Evolutionary conservation across 768 basidiomycete species (phyloP).

Genomic region (Collybiopsis luxurians): DNA sequence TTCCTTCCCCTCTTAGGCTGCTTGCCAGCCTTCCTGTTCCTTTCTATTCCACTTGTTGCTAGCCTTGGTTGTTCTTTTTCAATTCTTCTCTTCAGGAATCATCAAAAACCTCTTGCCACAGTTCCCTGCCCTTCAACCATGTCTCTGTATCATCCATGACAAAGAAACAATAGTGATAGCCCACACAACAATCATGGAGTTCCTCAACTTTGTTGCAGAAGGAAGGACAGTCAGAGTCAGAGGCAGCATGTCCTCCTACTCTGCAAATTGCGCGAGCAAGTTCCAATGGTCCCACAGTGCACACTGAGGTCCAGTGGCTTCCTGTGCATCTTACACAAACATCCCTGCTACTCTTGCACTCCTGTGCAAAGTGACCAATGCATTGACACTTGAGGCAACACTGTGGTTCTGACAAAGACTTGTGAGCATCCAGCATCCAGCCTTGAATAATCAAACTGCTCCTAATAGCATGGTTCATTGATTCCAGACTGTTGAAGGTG

Average conservation of each 20-base stretch:
- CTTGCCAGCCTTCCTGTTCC: background rate
- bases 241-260: background rate
- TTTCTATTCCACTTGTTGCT: background rate
- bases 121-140: background rate
- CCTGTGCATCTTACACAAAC: background rate
- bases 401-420: slow-evolving; percentile 17
- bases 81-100: background rate
- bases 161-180: slow-evolving; percentile 17
- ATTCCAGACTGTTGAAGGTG: slow-evolving; percentile 11
- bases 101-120: background rate
- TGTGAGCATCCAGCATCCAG: slow-evolving; percentile 10
- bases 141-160: background rate
- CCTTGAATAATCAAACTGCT: slow-evolving; percentile 17
- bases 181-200: slow-evolving; percentile 10
- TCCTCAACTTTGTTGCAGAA: background rate
- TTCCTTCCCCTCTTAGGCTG: no score
- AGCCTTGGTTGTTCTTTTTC: background rate
- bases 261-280: background rate
- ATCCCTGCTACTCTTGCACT: slow-evolving; percentile 7
- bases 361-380: slow-evolving; percentile 13
- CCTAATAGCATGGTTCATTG: slow-evolving; percentile 22
- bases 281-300: background rate
- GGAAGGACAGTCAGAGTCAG: background rate
- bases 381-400: slow-evolving; percentile 26
- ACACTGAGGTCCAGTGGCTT: background rate